Conservation (phyloP, 2,329 filamentous ascomycete species). For the Colletotrichum chrysophilum region DNA sequence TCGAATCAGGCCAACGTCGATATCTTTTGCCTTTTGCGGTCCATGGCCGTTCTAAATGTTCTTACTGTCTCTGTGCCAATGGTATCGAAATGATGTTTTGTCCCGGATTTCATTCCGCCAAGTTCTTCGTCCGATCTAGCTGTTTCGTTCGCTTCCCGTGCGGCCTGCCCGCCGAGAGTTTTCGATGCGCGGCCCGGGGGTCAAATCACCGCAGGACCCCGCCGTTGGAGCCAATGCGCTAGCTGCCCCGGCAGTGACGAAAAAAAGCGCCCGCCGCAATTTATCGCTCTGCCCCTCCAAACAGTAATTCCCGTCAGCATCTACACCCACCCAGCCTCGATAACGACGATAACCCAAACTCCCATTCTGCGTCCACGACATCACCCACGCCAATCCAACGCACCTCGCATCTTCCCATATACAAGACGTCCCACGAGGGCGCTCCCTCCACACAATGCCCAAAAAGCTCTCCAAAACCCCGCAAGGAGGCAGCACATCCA, state of each 20-base stretch:
- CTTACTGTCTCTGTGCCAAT: not conserved
- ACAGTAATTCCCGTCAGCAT: not conserved
- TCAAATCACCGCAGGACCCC: not conserved
- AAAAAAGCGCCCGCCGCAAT: not conserved
- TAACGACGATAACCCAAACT: not conserved
- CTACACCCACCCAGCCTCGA: not conserved
- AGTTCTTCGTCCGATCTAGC: not conserved
- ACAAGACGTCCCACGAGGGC: not conserved
- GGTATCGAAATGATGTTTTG: not conserved
- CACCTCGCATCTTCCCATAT: not conserved
- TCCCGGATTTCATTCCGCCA: not conserved
- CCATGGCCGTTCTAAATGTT: no score
- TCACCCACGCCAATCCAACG: not conserved
- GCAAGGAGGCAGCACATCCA: constrained; percentile 25
- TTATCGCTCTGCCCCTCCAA: not conserved
- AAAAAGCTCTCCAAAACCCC: constrained; percentile 35
- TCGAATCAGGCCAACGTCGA: constrained; percentile 23
- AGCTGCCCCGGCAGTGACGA: not conserved
- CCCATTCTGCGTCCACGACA: rapidly evolving
- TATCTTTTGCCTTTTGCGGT: not conserved
- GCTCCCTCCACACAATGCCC: constrained; percentile 28
- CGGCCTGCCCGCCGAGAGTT: not conserved
- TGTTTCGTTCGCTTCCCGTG: not conserved
- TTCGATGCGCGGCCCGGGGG: not conserved
- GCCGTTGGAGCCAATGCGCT: not conserved